Evolutionary conservation across 805 yeast genomes (phyloP).

Genomic region (Lipomyces spencermartinsiae): DNA sequence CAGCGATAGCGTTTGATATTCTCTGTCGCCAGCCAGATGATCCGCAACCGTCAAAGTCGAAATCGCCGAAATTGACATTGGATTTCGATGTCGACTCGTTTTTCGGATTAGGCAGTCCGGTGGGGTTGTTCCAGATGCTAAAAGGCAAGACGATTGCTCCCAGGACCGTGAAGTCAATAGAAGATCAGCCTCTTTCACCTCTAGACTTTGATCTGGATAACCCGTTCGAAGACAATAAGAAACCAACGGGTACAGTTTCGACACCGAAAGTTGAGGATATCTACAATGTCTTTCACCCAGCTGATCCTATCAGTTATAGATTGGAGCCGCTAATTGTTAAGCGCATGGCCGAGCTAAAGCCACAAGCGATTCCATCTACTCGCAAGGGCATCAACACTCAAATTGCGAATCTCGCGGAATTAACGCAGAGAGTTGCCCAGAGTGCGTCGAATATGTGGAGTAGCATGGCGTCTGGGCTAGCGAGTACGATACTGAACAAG

Average conservation of each 20-base stretch:
- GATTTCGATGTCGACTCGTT: constrained; percentile 75
- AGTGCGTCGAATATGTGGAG: constrained; percentile 38
- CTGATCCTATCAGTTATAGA: constrained; percentile 91
- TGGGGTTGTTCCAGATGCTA: constrained; percentile 82
- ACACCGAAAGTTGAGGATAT: constrained; percentile 58
- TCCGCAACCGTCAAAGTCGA: not conserved
- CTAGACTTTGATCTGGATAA: constrained; percentile 27
- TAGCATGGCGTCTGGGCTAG: constrained; percentile 37
- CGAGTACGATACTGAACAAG: constrained; percentile 34
- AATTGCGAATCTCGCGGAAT: constrained; percentile 52
- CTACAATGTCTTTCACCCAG: constrained; percentile 85
- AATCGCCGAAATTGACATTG: constrained; percentile 44
- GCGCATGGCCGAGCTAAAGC: constrained; percentile 56
- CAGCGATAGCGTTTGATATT: constrained; percentile 81
- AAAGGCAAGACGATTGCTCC: constrained; percentile 63
- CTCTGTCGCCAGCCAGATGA: constrained; percentile 56
- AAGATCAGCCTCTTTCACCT: constrained; percentile 23
- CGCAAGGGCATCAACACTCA: constrained; percentile 50
- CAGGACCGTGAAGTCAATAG: constrained; percentile 2
- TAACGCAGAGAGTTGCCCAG: constrained; percentile 40
- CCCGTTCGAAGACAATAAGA: constrained; percentile 19
- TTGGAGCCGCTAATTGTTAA: constrained; percentile 78
- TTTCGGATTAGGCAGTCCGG: constrained; percentile 88
- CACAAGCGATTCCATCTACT: constrained; percentile 64
- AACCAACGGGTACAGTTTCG: constrained; percentile 47